These are phyloP conservation scores for Trichoderma lentiforme DNA, from an alignment of 2,329 filamentous ascomycete species.

Conservation along the genomic window DNA sequence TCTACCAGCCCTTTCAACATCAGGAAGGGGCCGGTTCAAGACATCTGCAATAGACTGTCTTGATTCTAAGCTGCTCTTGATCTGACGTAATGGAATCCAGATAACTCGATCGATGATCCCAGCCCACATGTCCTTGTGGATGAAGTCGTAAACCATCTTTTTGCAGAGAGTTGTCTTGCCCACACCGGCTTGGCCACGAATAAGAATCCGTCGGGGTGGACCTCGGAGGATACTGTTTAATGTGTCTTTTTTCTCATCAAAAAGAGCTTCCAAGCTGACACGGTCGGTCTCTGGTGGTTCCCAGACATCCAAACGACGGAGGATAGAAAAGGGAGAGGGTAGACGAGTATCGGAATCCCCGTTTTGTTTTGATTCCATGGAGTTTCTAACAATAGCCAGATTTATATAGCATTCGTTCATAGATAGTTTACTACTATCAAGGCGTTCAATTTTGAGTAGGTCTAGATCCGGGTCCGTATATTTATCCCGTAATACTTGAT, in stretches of 20 bases:
- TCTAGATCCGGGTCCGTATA: neutral
- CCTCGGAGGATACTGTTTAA: too few relatives aligned
- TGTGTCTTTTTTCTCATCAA: neutral
- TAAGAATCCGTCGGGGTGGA: neutral
- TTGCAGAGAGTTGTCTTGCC: conserved; percentile 7
- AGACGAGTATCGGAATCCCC: neutral
- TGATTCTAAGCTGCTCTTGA: neutral
- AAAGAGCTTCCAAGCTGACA: neutral
- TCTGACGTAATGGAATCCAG: neutral
- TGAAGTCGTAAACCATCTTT: neutral
- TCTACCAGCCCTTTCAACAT: neutral
- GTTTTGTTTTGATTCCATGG: neutral
- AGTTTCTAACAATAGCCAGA: neutral
- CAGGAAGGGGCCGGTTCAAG: neutral
- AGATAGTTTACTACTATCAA: neutral
- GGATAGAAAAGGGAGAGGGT: neutral
- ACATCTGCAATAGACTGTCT: neutral
- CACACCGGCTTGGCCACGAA: neutral
- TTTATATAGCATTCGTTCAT: neutral
- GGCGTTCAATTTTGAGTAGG: neutral
- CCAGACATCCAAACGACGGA: neutral
- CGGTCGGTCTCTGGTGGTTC: neutral
- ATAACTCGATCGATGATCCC: neutral
- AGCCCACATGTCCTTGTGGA: neutral
- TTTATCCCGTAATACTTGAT: neutral